Evolutionary conservation across 2,329 filamentous ascomycete genomes (phyloP), one percentile per base, ranked within the genome.

Genomic region (Diaporthe citri): DNA sequence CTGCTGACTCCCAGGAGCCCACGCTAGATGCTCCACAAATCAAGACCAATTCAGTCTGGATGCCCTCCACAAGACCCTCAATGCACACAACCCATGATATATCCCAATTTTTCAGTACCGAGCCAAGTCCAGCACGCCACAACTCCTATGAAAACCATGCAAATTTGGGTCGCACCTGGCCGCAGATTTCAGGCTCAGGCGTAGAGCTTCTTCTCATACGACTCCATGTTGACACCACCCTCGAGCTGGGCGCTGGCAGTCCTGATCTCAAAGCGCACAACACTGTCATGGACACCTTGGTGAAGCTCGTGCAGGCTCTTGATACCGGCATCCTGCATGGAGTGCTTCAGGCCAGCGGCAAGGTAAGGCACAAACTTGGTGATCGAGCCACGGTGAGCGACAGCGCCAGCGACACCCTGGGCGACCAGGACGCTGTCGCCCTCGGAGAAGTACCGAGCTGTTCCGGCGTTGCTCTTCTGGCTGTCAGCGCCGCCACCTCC

Each of bases 181-280:
- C 34, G n/a, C 7, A 8, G 46, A 8, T 4, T 70, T 52, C 41
- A 69, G 28, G 17, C 51, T 80, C 92, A 98, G 81, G 95, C 95
- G 87, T 97, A 99, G 79, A 99, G 93, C 91, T 98, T 99, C 94
- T 99, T 99, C 90, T 98, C 97, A 84, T 97, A 98, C 84, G 95
- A 96, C 88, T 98, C 95, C 90, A 99, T 95, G 87, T 98, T 97
- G 77, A 99, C 96, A 83, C 96, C 97, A 78, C 97, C 97, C 89
- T 99, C 97, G 75, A 97, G 90, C 90, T 98, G 95, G 69, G 97
- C 97, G 85, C 95, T 98, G 76, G 95, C 94, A 76, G 95, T 98
- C 80, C 97, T 91, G 82, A 98, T 90, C 89, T 99, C 97, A 83
- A 99, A 99, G 81, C 97, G 92, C 73, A 98, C 92, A 67, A 87